These are phyloP conservation scores for Coniochaeta prunicola DNA, from an alignment of 2,329 filamentous ascomycete species.

Conservation along the genomic window DNA sequence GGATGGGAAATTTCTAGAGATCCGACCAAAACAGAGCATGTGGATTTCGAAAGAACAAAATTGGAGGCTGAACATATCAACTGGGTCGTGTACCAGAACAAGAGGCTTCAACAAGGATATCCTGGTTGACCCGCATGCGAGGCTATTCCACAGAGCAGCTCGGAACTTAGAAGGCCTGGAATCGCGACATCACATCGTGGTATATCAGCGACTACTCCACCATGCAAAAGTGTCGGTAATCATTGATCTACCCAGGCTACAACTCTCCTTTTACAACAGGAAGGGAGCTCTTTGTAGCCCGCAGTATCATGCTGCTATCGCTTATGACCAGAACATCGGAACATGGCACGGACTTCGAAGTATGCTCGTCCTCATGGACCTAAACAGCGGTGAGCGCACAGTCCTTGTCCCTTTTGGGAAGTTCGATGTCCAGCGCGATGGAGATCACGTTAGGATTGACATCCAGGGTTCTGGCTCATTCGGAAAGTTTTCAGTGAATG, in stretches of 20 bases:
- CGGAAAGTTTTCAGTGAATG: slow-evolving; percentile 43
- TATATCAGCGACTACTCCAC: slow-evolving; percentile 30
- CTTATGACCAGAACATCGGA: slow-evolving; percentile 49
- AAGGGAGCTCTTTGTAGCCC: slow-evolving; percentile 32
- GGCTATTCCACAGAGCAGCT: slow-evolving; percentile 28
- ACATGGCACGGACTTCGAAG: slow-evolving; percentile 51
- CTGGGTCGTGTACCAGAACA: slow-evolving; percentile 10
- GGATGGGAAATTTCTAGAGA: slow-evolving; percentile 32
- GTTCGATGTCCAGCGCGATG: slow-evolving; percentile 16
- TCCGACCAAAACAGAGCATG: slow-evolving; percentile 24
- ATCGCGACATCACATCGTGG: slow-evolving; percentile 27
- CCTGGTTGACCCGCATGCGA: slow-evolving; percentile 42
- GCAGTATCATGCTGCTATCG: slow-evolving; percentile 44
- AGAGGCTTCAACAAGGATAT: slow-evolving; percentile 5
- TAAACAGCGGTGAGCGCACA: slow-evolving; percentile 17
- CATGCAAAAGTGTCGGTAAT: slow-evolving; percentile 16
- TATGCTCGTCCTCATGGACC: slow-evolving; percentile 46
- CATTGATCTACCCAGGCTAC: slow-evolving; percentile 43
- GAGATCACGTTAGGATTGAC: slow-evolving; percentile 32
- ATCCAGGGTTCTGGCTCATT: slow-evolving; percentile 28
- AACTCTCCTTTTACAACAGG: slow-evolving; percentile 31
- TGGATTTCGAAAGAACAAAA: slow-evolving; percentile 19
- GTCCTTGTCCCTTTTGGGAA: not conserved
- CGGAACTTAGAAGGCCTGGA: slow-evolving; percentile 45
- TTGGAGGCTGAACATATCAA: slow-evolving; percentile 26